phyloP scores from a whole-genome alignment of 352 stramenopile genomes.

The Globisporangium okanoganense region DNA sequence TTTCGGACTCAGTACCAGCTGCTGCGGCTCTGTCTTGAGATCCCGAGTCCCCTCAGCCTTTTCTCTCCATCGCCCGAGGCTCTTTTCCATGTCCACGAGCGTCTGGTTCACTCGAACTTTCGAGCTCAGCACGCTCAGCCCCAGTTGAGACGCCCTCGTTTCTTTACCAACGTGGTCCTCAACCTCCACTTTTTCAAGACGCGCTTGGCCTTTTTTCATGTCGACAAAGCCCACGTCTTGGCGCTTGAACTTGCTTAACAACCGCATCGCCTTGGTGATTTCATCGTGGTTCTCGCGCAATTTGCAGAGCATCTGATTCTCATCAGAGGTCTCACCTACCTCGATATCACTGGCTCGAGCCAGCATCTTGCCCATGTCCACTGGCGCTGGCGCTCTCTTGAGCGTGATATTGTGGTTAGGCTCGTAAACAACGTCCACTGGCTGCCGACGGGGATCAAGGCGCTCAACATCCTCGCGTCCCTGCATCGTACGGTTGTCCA shows the following conservation, averaged over 20 bases:
- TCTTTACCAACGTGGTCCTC: neutral
- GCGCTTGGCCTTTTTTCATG: slow-evolving; percentile 2
- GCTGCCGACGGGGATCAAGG: no score
- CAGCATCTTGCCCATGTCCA: slow-evolving; percentile 7
- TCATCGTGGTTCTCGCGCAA: slow-evolving; percentile 11
- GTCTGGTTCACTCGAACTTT: neutral
- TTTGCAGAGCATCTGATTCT: slow-evolving; percentile 6
- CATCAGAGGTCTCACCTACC: neutral
- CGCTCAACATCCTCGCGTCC: neutral
- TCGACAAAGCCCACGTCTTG: neutral
- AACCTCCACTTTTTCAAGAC: neutral
- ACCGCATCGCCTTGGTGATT: slow-evolving; percentile 7
- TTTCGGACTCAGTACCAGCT: neutral
- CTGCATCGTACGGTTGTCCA: slow-evolving; percentile 7
- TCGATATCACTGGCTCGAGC: neutral
- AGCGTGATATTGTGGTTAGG: neutral
- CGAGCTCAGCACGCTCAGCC: slow-evolving; percentile 2
- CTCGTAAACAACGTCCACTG: slow-evolving; percentile 1
- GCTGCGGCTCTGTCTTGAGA: neutral
- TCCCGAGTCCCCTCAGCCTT: neutral
- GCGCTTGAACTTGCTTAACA: slow-evolving; percentile 16
- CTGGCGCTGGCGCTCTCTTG: neutral
- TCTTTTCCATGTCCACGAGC: slow-evolving; percentile 5
- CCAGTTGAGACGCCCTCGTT: neutral
- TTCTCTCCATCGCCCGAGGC: neutral